phyloP scores from a whole-genome alignment of 78 protist species.

The Dictyostelium citrinum region DNA sequence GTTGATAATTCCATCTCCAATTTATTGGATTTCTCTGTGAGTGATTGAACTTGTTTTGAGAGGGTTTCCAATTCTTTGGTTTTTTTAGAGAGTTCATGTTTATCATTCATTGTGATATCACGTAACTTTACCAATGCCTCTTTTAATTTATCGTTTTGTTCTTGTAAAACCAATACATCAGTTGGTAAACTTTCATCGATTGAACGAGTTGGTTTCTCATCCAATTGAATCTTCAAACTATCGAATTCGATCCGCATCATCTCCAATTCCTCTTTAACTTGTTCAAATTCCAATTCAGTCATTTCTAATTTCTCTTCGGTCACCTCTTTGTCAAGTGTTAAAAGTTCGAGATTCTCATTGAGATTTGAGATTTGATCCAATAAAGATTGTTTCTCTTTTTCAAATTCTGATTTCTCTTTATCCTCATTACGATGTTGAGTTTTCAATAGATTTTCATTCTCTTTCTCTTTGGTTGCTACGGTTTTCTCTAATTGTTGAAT shows the following conservation, averaged over 20 bases:
- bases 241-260: slow-evolving; percentile 13
- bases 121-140: slow-evolving; percentile 73
- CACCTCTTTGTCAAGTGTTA: slow-evolving; percentile 66
- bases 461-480: slow-evolving; percentile 44
- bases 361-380: slow-evolving; percentile 19
- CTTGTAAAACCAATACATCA: slow-evolving; percentile 37
- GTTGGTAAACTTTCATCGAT: neutral
- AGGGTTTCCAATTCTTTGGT: slow-evolving; percentile 37
- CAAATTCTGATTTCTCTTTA: slow-evolving; percentile 42
- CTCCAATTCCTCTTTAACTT: slow-evolving; percentile 38
- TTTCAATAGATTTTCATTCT: slow-evolving; percentile 29
- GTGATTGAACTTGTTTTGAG: neutral
- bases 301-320: slow-evolving; percentile 75
- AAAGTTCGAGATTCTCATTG: slow-evolving; percentile 40
- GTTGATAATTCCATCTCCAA: slow-evolving; percentile 36
- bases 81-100: slow-evolving; percentile 62
- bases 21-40: slow-evolving; percentile 21
- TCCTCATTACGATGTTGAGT: slow-evolving; percentile 47
- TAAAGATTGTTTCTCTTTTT: slow-evolving; percentile 44
- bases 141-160: slow-evolving; percentile 69
- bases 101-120: slow-evolving; percentile 68
- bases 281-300: slow-evolving; percentile 25
- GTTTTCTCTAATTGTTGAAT: slow-evolving; percentile 67
- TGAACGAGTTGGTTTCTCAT: neutral
- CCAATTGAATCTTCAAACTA: neutral